Percentiles rank a stretch among this genome's conserved stretches.
Evolutionary conservation across 352 stramenopile species (phyloP).

Genomic region (Phytophthora idaei): DNA sequence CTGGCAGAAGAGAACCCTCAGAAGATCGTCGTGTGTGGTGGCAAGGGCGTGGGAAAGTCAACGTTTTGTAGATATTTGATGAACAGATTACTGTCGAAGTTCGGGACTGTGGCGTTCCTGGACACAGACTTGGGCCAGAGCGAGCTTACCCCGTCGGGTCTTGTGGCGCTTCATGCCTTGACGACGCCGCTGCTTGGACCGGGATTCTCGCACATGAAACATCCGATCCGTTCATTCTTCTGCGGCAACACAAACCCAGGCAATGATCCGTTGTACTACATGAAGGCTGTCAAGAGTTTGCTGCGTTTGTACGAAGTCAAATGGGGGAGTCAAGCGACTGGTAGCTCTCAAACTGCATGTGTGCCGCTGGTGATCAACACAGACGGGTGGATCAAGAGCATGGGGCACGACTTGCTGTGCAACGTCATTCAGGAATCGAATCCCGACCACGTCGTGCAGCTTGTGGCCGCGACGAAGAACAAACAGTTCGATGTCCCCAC

Average conservation of each 20-base stretch:
- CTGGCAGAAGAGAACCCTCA: slow-evolving; percentile 37
- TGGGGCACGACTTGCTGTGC: slow-evolving; percentile 95
- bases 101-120: slow-evolving; percentile 89
- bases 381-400: slow-evolving; percentile 97
- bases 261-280: slow-evolving; percentile 78
- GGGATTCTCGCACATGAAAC: slow-evolving; percentile 92
- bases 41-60: slow-evolving; percentile 96
- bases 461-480: slow-evolving; percentile 90
- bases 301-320: slow-evolving; percentile 68
- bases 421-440: slow-evolving; percentile 84
- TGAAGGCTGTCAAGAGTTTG: slow-evolving; percentile 72
- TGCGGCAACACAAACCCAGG: slow-evolving; percentile 77
- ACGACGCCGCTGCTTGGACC: slow-evolving; percentile 89
- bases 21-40: slow-evolving; percentile 92
- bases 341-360: not conserved
- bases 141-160: slow-evolving; percentile 92
- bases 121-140: slow-evolving; percentile 96
- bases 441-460: slow-evolving; percentile 94
- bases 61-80: slow-evolving; percentile 94
- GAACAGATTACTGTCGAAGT: slow-evolving; percentile 88
- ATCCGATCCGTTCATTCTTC: slow-evolving; percentile 74
- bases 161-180: slow-evolving; percentile 92
- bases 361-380: slow-evolving; percentile 96
- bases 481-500: slow-evolving; percentile 85
- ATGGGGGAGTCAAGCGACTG: slow-evolving; percentile 35